A percentile compares a stretch with the other conserved stretches of the same genome.
These are phyloP conservation scores for Fusarium armeniacum DNA, from an alignment of 2,329 filamentous ascomycete genomes.

Conservation along the genomic window DNA sequence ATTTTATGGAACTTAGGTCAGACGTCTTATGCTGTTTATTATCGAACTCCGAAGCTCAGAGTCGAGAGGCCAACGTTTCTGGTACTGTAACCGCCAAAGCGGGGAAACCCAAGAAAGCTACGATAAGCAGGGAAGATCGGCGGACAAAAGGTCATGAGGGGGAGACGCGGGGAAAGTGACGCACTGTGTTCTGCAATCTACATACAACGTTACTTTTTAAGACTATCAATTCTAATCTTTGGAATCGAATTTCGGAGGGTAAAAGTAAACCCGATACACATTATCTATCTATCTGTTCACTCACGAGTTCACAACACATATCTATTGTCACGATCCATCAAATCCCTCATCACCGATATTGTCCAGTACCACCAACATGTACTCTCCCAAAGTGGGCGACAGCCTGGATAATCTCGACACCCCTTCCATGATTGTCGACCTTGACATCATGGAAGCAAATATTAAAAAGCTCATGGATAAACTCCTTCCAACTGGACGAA, in stretches of 20 bases:
- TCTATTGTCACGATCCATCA: background rate
- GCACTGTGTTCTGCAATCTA: slow-evolving; percentile 17
- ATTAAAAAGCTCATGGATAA: slow-evolving; percentile 61
- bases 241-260: background rate
- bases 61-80: too few relatives aligned
- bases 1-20: background rate
- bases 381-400: slow-evolving; percentile 21
- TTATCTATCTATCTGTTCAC: background rate
- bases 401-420: slow-evolving; percentile 60
- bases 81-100: too few relatives aligned
- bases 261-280: slow-evolving; percentile 13
- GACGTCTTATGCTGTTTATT: background rate
- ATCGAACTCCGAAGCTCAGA: too few relatives aligned
- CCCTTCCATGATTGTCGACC: slow-evolving; percentile 68
- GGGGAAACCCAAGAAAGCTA: too few relatives aligned
- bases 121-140: slow-evolving; percentile 5
- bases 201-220: slow-evolving; percentile 21
- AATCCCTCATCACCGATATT: background rate
- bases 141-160: background rate
- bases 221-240: background rate
- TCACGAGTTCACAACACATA: background rate
- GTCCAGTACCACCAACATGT: slow-evolving; percentile 9
- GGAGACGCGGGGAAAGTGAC: slow-evolving; percentile 5
- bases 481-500: slow-evolving; percentile 59
- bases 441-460: slow-evolving; percentile 66